These are phyloP conservation scores for Hanseniaspora occidentalis DNA, from an alignment of 805 yeast species.

Conservation along the genomic window DNA sequence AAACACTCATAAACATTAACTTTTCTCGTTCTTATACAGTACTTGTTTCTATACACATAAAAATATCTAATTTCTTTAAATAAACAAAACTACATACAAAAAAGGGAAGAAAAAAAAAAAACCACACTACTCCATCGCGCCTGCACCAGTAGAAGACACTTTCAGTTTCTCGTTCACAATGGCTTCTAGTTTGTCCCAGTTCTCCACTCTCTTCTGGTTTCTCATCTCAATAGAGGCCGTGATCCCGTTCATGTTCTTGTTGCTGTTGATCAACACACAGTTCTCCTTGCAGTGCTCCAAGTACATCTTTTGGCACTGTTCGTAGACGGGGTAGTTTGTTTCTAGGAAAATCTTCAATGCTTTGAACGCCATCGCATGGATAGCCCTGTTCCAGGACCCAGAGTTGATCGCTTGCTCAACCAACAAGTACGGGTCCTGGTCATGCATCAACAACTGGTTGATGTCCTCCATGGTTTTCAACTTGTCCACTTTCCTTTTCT, in stretches of 20 bases:
- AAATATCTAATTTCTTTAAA: too few species aligned
- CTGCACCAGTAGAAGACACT: not conserved
- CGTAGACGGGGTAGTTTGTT: constrained; percentile 80
- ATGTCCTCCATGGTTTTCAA: constrained; percentile 6
- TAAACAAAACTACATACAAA: too few species aligned
- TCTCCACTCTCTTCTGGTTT: constrained; percentile 24
- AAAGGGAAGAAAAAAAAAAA: too few species aligned
- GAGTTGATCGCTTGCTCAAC: constrained; percentile 30
- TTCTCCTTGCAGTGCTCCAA: constrained; percentile 70
- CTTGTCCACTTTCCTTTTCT: not conserved
- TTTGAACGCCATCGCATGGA: constrained; percentile 79
- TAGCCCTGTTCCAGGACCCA: constrained; percentile 87
- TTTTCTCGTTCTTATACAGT: too few species aligned
- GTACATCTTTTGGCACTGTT: constrained; percentile 81
- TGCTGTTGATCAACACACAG: constrained; percentile 4
- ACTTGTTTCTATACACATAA: too few species aligned
- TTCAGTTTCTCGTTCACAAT: constrained; percentile 29
- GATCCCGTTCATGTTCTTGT: constrained; percentile 5
- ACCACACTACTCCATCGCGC: too few species aligned
- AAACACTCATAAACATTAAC: too few species aligned
- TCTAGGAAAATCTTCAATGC: constrained; percentile 90
- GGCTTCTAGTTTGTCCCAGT: constrained; percentile 59
- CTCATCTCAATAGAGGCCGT: constrained; percentile 6
- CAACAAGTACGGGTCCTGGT: constrained; percentile 23
- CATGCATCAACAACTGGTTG: constrained; percentile 4